These are phyloP conservation scores for Cyberlindnera maritima DNA, from an alignment of 805 yeast genomes.

Conservation along the genomic window DNA sequence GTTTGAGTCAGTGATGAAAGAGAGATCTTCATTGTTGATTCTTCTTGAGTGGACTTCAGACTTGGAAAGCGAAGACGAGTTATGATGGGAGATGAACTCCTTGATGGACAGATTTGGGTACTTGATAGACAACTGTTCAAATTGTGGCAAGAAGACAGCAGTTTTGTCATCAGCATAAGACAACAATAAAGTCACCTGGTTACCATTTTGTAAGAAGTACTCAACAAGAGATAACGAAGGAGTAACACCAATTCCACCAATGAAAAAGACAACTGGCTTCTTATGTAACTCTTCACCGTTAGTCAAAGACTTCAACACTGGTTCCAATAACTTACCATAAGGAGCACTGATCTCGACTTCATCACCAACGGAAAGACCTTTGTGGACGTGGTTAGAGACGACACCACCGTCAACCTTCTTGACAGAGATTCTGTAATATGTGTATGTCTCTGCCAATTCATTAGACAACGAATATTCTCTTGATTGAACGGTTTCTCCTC, in stretches of 20 bases:
- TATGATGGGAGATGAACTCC: slow-evolving; percentile 11
- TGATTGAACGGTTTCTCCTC: slow-evolving; percentile 40
- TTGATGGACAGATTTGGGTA: slow-evolving; percentile 16
- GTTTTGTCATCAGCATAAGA: slow-evolving; percentile 13
- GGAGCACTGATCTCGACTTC: slow-evolving; percentile 54
- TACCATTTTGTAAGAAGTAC: slow-evolving; percentile 19
- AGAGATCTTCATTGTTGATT: background rate
- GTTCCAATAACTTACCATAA: slow-evolving; percentile 47
- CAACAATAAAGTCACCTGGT: slow-evolving; percentile 14
- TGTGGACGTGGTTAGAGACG: slow-evolving; percentile 50
- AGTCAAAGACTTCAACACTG: slow-evolving; percentile 21
- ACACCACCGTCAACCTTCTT: slow-evolving; percentile 45
- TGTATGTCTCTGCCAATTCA: slow-evolving; percentile 19
- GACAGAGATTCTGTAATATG: slow-evolving; percentile 59
- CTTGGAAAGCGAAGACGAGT: background rate
- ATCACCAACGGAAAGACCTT: slow-evolving; percentile 46
- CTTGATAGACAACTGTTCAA: slow-evolving; percentile 9
- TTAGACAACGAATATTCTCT: slow-evolving; percentile 62
- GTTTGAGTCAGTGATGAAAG: slow-evolving; percentile 10
- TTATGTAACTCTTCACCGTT: slow-evolving; percentile 14
- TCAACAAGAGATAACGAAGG: slow-evolving; percentile 57
- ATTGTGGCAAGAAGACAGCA: slow-evolving; percentile 19
- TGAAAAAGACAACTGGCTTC: slow-evolving; percentile 39
- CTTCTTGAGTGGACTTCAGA: background rate
- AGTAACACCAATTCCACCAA: slow-evolving; percentile 70